These are phyloP conservation scores for Chaetoceros tenuissimus DNA, from an alignment of 108 stramenopile species.

Conservation along the genomic window DNA sequence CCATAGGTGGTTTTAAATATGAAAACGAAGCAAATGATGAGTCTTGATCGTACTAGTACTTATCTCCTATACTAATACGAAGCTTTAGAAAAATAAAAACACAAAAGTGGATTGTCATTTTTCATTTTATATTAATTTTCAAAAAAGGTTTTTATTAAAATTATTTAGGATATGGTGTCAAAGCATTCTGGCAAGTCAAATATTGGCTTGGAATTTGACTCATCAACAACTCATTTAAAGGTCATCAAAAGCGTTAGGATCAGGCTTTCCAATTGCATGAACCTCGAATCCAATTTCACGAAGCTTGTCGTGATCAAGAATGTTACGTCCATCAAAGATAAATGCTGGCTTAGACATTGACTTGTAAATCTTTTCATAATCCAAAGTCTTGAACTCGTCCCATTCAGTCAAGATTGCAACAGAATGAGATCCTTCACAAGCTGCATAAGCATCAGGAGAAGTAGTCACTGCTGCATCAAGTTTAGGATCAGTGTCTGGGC, in stretches of 20 bases:
- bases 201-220: no score
- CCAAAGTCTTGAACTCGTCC: constrained; percentile 97
- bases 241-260: constrained; percentile 71
- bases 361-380: constrained; percentile 86
- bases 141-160: no score
- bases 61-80: no score
- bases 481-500: constrained; percentile 65
- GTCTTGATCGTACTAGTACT: no score
- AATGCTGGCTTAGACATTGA: constrained; percentile 98
- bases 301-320: constrained; percentile 83
- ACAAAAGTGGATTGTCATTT: no score
- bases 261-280: constrained; percentile 91
- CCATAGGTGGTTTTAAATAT: constrained; percentile 13
- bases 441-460: constrained; percentile 76
- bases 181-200: no score
- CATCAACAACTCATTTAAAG: constrained; percentile 37
- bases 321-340: constrained; percentile 96
- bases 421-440: constrained; percentile 94
- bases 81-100: no score
- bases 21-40: no score
- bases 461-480: constrained; percentile 79
- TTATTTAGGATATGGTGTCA: no score
- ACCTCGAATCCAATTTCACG: constrained; percentile 98
- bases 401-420: constrained; percentile 97
- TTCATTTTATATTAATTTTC: no score